Evolutionary conservation across 257 asterid genomes (phyloP).

Genomic region (Capsicum rhomboideum): DNA sequence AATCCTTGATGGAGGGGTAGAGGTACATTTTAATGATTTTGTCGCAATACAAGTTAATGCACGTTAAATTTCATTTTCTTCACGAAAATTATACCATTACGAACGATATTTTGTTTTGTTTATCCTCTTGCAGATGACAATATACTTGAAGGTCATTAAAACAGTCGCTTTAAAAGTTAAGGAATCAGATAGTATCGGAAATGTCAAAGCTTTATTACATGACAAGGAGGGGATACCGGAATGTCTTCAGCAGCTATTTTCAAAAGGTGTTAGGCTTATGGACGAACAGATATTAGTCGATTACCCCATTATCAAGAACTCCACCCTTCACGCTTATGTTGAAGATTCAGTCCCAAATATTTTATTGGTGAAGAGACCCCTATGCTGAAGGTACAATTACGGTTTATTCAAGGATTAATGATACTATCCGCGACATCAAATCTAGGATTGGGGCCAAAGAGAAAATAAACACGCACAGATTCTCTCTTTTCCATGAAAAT

Average conservation of each 20-base stretch:
- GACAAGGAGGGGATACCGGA: conserved; percentile 11
- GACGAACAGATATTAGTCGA: conserved; percentile 8
- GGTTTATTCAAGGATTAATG: conserved; percentile 3
- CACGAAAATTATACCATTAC: neutral
- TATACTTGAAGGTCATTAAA: neutral
- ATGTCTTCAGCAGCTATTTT: conserved; percentile 8
- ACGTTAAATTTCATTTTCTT: too few relatives aligned
- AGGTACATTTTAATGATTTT: too few relatives aligned
- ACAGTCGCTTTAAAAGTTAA: conserved; percentile 1
- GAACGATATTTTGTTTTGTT: too few relatives aligned
- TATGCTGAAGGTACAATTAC: neutral
- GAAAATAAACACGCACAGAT: neutral
- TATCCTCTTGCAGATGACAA: neutral
- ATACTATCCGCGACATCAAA: conserved; percentile 12
- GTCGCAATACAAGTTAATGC: too few relatives aligned
- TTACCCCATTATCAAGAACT: conserved; percentile 5
- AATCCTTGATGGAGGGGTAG: neutral
- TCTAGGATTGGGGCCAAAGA: neutral
- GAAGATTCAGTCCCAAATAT: neutral
- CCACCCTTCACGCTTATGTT: conserved; percentile 8
- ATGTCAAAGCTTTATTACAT: conserved; percentile 1
- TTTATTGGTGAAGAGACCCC: conserved; percentile 2
- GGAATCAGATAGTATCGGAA: conserved; percentile 1
- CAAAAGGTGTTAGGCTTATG: neutral
- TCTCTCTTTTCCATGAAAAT: conserved; percentile 10